Conservation (phyloP, 2,329 filamentous ascomycete genomes). For the Daldinia eschscholtzii region DNA sequence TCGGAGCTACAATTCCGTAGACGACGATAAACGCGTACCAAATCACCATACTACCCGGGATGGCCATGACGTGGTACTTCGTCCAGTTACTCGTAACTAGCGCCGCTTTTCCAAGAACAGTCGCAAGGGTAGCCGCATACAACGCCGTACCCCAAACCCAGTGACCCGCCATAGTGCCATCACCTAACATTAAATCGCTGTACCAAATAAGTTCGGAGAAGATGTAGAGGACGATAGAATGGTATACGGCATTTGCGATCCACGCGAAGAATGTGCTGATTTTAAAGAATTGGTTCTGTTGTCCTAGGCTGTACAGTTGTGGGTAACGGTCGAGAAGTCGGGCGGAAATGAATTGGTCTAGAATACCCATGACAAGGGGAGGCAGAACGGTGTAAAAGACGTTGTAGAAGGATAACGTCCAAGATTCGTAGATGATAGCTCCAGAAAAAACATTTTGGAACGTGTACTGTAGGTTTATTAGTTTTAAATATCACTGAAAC, state of each 20-base stretch:
- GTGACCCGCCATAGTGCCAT: conserved; percentile 88
- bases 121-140: conserved; percentile 93
- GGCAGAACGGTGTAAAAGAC: conserved; percentile 97
- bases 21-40: conserved; percentile 92
- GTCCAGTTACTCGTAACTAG: conserved; percentile 98
- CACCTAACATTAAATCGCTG: conserved; percentile 79
- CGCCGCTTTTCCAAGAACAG: conserved; percentile 93
- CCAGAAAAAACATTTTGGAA: conserved; percentile 99
- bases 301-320: conserved; percentile 92
- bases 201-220: conserved; percentile 85
- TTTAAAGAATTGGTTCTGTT: conserved; percentile 93
- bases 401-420: conserved; percentile 99
- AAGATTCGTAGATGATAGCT: conserved; percentile 98
- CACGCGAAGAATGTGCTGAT: conserved; percentile 92
- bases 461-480: conserved; percentile 73
- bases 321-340: conserved; percentile 94
- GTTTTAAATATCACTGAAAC: conserved; percentile 45
- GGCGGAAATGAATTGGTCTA: conserved; percentile 97
- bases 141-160: conserved; percentile 98
- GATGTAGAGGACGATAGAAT: conserved; percentile 93
- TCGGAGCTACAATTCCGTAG: conserved; percentile 89
- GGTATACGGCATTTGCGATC: conserved; percentile 95
- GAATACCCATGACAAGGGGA: conserved; percentile 93
- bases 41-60: conserved; percentile 90
- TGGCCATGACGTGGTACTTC: conserved; percentile 95